Conservation (phyloP, 495 filamentous ascomycete species). For the Podospora comata region DNA sequence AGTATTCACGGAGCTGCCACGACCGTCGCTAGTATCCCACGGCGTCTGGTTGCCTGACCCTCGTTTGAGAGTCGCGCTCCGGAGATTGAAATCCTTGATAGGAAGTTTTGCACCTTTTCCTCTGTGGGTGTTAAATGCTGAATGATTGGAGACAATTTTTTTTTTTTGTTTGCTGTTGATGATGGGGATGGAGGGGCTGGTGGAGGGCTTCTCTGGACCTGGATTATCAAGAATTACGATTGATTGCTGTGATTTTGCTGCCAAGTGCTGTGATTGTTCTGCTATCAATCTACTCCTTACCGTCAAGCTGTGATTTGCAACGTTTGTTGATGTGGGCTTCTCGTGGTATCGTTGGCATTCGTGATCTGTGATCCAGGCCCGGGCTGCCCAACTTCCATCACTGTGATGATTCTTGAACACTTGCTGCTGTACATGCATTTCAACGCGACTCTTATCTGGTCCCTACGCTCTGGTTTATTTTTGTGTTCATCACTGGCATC, state of each 20-base stretch:
- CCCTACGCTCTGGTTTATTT: constrained; percentile 4
- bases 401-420: too few species aligned
- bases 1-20: constrained; percentile 52
- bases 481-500: not conserved
- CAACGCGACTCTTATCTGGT: not conserved
- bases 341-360: not conserved
- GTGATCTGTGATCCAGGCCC: not conserved
- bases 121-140: constrained; percentile 47
- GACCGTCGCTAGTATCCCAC: constrained; percentile 49
- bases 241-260: not conserved
- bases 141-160: constrained; percentile 41
- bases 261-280: not conserved
- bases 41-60: constrained; percentile 52
- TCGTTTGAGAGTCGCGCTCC: constrained; percentile 40
- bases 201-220: not conserved
- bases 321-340: too few species aligned
- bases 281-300: too few species aligned
- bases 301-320: not conserved
- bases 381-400: not conserved
- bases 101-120: constrained; percentile 46
- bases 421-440: not conserved
- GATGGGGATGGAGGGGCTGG: not conserved
- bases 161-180: not conserved
- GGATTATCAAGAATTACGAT: not conserved
- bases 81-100: constrained; percentile 51